Conservation (phyloP, 441 rosid species). For the Populus hybrid region DNA sequence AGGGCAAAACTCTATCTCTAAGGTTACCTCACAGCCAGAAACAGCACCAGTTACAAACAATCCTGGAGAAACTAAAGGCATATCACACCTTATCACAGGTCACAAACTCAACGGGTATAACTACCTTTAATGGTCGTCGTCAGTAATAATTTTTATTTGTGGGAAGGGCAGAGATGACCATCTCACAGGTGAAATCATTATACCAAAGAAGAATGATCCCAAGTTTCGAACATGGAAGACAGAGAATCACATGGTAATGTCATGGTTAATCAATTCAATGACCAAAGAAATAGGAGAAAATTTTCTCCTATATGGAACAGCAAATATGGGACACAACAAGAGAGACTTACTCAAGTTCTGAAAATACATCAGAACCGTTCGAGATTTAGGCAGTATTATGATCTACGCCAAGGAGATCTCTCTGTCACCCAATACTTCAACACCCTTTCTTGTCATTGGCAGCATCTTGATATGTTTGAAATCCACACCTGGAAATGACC, state of each 20-base stretch:
- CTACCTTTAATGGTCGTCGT: conserved; percentile 1
- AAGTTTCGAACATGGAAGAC: not conserved
- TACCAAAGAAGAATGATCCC: not conserved
- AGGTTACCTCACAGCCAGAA: too few species aligned
- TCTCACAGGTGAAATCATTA: not conserved
- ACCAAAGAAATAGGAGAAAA: conserved; percentile 3
- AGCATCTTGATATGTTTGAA: conserved; percentile 1
- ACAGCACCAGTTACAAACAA: too few species aligned
- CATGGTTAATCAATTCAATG: conserved; percentile 4
- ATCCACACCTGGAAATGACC: not conserved
- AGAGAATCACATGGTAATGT: not conserved
- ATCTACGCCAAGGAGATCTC: not conserved
- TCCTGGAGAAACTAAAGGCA: too few species aligned
- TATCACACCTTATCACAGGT: not conserved
- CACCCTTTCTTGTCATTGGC: not conserved
- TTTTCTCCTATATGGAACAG: too few species aligned
- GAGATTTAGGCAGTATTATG: not conserved
- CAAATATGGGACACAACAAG: conserved; percentile 3
- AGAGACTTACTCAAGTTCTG: not conserved
- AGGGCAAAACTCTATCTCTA: too few species aligned
- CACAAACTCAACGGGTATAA: not conserved
- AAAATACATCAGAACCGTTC: not conserved
- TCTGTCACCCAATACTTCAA: conserved; percentile 2
- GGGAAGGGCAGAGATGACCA: not conserved
- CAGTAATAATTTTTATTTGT: not conserved